A percentile compares a stretch with the other conserved stretches of the same genome.
Evolutionary conservation across 1,139 yeast genomes (phyloP).

Genomic region (Pichia sp.): DNA sequence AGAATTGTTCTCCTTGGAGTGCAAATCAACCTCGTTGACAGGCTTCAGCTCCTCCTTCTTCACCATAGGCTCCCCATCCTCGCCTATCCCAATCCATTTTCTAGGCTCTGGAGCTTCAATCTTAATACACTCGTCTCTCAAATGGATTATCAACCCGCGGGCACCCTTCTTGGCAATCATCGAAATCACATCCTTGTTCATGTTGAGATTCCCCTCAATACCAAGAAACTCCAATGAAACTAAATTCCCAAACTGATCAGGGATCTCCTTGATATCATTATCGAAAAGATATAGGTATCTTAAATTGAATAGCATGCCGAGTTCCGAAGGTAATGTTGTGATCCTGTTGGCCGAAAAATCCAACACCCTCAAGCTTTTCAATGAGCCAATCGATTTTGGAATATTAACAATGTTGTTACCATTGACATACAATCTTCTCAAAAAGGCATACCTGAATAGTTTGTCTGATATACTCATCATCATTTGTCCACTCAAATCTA

Average conservation of each 20-base stretch:
- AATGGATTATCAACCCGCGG: constrained; percentile 68
- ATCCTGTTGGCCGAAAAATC: constrained; percentile 81
- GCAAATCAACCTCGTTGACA: constrained; percentile 33
- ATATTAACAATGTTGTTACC: constrained; percentile 72
- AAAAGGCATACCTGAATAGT: constrained; percentile 75
- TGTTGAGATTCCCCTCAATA: constrained; percentile 80
- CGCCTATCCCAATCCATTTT: constrained; percentile 75
- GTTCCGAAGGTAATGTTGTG: constrained; percentile 67
- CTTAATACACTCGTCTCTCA: constrained; percentile 79
- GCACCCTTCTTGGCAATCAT: constrained; percentile 81
- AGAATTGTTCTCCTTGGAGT: constrained; percentile 27
- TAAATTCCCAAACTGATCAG: constrained; percentile 80
- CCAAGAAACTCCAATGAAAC: constrained; percentile 85
- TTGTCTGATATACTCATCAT: constrained; percentile 64
- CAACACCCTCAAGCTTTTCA: constrained; percentile 72
- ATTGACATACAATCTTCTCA: constrained; percentile 81
- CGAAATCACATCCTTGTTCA: constrained; percentile 61
- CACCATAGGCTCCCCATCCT: constrained; percentile 63
- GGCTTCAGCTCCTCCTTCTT: constrained; percentile 28
- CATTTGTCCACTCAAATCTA: constrained; percentile 91
- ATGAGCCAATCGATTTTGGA: constrained; percentile 66
- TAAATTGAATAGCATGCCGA: constrained; percentile 78
- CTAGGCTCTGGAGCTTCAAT: constrained; percentile 65
- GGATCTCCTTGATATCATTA: constrained; percentile 70
- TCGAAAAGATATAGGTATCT: constrained; percentile 84